Conservation (phyloP, 164 flowering plant genomes). For the Sedum album region DNA sequence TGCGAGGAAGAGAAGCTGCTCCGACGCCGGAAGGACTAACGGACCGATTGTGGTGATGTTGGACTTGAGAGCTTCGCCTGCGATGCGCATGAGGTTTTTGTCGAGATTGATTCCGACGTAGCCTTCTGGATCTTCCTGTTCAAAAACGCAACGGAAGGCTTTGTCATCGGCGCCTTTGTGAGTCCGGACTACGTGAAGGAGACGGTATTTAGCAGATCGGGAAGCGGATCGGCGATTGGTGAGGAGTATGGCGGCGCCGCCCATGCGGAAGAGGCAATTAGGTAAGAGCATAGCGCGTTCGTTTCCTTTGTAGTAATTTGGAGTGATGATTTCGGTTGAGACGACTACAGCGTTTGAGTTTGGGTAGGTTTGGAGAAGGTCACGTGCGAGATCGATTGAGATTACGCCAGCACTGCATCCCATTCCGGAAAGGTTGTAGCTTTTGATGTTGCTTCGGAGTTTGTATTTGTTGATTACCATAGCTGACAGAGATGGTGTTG, state of each 20-base stretch:
- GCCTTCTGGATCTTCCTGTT: conserved; percentile 7
- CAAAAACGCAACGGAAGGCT: conserved; percentile 7
- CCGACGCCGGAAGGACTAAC: conserved; percentile 3
- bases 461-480: conserved; percentile 10
- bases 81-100: conserved; percentile 7
- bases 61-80: background rate
- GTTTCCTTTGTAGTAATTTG: conserved; percentile 9
- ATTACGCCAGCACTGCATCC: conserved; percentile 10
- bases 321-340: conserved; percentile 7
- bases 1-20: conserved; percentile 1
- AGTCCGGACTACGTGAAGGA: conserved; percentile 6
- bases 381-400: conserved; percentile 5
- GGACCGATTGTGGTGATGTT: conserved; percentile 9
- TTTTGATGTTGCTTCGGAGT: conserved; percentile 8
- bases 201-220: background rate
- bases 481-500: conserved; percentile 6
- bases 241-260: conserved; percentile 6
- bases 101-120: background rate
- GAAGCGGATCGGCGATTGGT: conserved; percentile 1
- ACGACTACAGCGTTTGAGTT: conserved; percentile 9
- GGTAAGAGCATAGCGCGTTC: conserved; percentile 9
- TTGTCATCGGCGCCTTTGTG: conserved; percentile 10
- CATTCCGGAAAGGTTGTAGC: conserved; percentile 9
- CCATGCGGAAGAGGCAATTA: conserved; percentile 10
- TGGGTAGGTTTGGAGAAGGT: conserved; percentile 6